Conservation (phyloP, 2,329 filamentous ascomycete species). For the Colletotrichum graminicola region DNA sequence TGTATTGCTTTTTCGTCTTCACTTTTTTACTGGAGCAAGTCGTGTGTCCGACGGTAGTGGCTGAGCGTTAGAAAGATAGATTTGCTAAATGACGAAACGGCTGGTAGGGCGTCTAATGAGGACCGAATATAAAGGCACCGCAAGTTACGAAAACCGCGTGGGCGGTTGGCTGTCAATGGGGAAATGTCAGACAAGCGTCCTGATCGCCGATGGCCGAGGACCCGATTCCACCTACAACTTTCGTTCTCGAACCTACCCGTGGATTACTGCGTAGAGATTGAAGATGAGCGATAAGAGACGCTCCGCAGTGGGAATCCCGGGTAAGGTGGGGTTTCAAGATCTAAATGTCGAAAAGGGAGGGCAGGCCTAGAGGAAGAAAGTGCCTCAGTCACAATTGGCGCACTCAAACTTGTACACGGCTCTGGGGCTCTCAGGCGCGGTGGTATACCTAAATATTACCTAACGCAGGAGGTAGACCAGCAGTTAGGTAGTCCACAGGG, state of each 20-base stretch:
- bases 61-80: conserved; percentile 16
- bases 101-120: conserved; percentile 5
- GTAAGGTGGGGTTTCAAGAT: conserved; percentile 9
- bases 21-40: neutral
- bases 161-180: conserved; percentile 7
- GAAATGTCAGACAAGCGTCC: conserved; percentile 26
- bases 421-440: neutral
- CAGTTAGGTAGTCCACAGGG: neutral
- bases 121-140: conserved; percentile 17
- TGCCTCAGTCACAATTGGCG: conserved; percentile 20
- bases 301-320: conserved; percentile 28
- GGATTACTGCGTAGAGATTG: conserved; percentile 1
- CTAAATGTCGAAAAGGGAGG: conserved; percentile 16
- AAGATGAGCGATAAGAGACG: conserved; percentile 38
- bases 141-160: conserved; percentile 12
- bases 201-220: conserved; percentile 17
- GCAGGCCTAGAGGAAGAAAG: conserved; percentile 23
- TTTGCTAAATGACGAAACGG: conserved; percentile 15
- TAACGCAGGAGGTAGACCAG: no score
- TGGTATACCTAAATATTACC: neutral
- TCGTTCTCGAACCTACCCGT: conserved; percentile 11
- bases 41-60: conserved; percentile 8
- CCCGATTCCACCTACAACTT: neutral
- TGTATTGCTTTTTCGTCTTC: conserved; percentile 11
- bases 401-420: neutral